A percentile compares a stretch with the other conserved stretches of the same genome.
Conservation (phyloP, 2,329 filamentous ascomycete species). For the Cyphellophora europaea region DNA sequence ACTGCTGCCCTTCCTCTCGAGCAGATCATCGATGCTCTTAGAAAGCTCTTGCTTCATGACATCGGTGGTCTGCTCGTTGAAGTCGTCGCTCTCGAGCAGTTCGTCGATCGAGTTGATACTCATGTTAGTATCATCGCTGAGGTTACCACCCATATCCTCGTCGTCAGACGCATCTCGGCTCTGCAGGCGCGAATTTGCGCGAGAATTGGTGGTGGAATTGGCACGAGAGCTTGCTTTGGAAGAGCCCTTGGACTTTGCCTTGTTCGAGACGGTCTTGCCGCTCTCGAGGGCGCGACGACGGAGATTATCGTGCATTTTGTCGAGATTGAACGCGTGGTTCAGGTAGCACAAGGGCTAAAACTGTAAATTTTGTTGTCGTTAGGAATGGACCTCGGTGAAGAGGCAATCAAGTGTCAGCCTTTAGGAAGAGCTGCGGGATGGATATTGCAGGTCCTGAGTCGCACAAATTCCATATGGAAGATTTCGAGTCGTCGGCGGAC, state of each 20-base stretch:
- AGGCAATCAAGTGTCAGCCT: slow-evolving; percentile 8
- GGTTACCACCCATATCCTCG: slow-evolving; percentile 40
- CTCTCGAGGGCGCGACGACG: slow-evolving; percentile 54
- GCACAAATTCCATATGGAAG: slow-evolving; percentile 16
- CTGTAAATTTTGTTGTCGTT: neutral
- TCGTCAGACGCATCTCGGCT: slow-evolving; percentile 52
- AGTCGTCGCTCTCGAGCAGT: slow-evolving; percentile 45
- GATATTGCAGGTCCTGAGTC: slow-evolving; percentile 8
- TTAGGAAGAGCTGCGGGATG: slow-evolving; percentile 14
- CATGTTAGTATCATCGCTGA: slow-evolving; percentile 50
- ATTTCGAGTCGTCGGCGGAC: too few species aligned
- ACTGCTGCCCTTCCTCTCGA: slow-evolving; percentile 70
- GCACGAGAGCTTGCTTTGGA: slow-evolving; percentile 45
- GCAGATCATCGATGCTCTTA: slow-evolving; percentile 60
- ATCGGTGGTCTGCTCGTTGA: slow-evolving; percentile 40
- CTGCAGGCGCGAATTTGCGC: slow-evolving; percentile 42
- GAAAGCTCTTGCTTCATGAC: slow-evolving; percentile 55
- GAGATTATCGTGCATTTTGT: slow-evolving; percentile 35
- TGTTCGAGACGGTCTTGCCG: slow-evolving; percentile 54
- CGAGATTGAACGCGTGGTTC: neutral
- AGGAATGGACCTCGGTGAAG: neutral
- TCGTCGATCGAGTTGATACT: slow-evolving; percentile 61
- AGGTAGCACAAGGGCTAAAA: neutral
- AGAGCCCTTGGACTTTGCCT: slow-evolving; percentile 44
- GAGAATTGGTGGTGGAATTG: slow-evolving; percentile 43